Base-by-base conservation (phyloP, 2,329 filamentous ascomycete genomes). In the Fusarium sp. region DNA sequence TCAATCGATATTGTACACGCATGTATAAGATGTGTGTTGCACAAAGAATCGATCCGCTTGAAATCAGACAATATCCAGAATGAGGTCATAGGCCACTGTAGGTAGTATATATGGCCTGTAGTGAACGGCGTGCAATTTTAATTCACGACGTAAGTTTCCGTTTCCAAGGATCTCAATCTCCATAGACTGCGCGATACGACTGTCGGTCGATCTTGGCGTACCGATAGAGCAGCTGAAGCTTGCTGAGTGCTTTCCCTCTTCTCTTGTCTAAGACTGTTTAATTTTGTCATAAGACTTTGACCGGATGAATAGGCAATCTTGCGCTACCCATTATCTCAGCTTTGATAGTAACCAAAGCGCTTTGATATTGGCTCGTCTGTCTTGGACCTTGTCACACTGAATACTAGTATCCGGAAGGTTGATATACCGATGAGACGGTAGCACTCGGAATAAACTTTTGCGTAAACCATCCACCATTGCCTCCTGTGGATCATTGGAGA, bases 381-480 rank as follows among this genome's bases (percentile, higher is more conserved):
- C 46, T 59, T 50, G 37, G 25, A 41, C 18, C 30, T 16, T 45
- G 47, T 69, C 37, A 40, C 47, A 62, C 47, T 37, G 41, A 45
- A 32, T 62, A 49, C 34, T n/a, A 37, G 34, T 47, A 30, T 23
- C 59, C 47, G 43, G 42, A 53, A 51, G 32, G 46, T 46, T 25
- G 63, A 55, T 28, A 48, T 50, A 37, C 27, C 27, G 50, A 30
- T 27, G 21, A 56, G 47, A 45, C 51, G 34, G 30, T 59, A 48
- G 30, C 28, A 53, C 41, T 27, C 23, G 20, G 28, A 40, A 65
- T 53, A 40, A 47, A 53, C 47, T 65, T 53, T 25, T 47, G 32
- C 28, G 30, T n/a, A 34, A 34, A 59, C 40, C 50, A 37, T 58
- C 8, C 50, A 30, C 45, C 8, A 30, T 46, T 28, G 30, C 20